Base-by-base conservation (phyloP, 257 asterid species). In the Penstemon barbatus region DNA sequence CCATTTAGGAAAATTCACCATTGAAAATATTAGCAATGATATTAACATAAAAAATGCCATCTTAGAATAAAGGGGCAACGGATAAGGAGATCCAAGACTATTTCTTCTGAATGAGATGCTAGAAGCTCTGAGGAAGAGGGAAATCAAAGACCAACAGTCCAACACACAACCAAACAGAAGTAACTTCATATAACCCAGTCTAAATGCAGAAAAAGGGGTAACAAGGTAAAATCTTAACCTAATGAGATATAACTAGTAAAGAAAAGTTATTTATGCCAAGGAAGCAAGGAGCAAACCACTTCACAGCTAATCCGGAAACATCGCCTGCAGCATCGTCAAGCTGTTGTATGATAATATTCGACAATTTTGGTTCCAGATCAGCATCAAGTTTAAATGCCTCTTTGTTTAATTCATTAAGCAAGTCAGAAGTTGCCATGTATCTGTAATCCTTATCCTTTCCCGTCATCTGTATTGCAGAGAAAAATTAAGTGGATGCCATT, bases 371-470 rank as follows among this genome's bases (percentile, higher is more conserved):
- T 76, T 94, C 99, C 46, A 91, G 91, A 53, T 94, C 99, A 55
- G 55, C 72, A 72, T 94, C 99, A 51, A 91, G 79, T 70, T 86
- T 94, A 76, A 94, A 89, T 19, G 90, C 90, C 55, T 91, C 99
- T 76, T 89, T 94, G 85, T 91, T 94, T 42, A 94, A 76, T 71
- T 91, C 97, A 74, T 85, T 87, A 36, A 94, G 91, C 84, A 94
- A 94, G 84, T 94, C 99, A 56, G 99, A 94, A 72, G 99, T 94
- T 42, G 99, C 99, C 99, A 94, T 94, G 71, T 94, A 94, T 86
- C 99, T 83, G 73, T 81, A 94, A 74, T 94, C 99, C 83, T 94
- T 94, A 77, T 94, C 99, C 82, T 94, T 94, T 61, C 99, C 99
- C 1, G 95, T 89, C 99, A 94, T 94, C 99, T 94, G 86, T 69